Evolutionary conservation across 164 flowering plant genomes (phyloP).

Genomic region (Stephania yunnanensis): DNA sequence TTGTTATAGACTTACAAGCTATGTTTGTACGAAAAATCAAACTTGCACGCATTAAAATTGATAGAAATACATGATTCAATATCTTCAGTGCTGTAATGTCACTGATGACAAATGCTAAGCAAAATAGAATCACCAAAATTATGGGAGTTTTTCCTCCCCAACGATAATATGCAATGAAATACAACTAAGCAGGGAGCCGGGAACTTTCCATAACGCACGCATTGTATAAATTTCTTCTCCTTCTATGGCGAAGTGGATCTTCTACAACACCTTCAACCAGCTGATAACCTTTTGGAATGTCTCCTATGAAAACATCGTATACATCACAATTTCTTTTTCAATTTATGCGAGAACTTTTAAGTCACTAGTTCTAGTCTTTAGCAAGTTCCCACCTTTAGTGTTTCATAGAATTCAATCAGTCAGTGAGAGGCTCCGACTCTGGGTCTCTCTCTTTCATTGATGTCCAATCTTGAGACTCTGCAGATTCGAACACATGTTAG

Average conservation of each 20-base stretch:
- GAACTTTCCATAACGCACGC: neutral
- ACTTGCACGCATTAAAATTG: neutral
- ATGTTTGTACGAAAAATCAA: no score
- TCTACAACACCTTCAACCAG: neutral
- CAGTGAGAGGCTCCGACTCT: slow-evolving; percentile 54
- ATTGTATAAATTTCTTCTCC: neutral
- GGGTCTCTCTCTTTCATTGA: slow-evolving; percentile 43
- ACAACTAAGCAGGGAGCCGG: neutral
- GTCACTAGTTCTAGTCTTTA: neutral
- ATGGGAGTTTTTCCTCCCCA: slow-evolving; percentile 6
- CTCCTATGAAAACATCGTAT: slow-evolving; percentile 1
- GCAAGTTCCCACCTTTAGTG: neutral
- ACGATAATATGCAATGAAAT: neutral
- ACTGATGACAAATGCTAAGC: neutral
- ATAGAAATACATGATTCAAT: neutral
- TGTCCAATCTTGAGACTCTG: slow-evolving; percentile 63
- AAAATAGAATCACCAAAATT: slow-evolving; percentile 10
- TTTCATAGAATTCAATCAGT: slow-evolving; percentile 18
- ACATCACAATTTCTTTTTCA: slow-evolving; percentile 2
- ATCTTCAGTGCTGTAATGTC: neutral
- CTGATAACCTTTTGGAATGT: slow-evolving; percentile 1
- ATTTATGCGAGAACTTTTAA: neutral
- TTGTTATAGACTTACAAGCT: no score
- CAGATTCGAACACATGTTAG: neutral
- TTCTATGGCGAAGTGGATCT: neutral